phyloP scores from a whole-genome alignment of 1,139 yeast genomes.

The Debaryomyces udenii region DNA sequence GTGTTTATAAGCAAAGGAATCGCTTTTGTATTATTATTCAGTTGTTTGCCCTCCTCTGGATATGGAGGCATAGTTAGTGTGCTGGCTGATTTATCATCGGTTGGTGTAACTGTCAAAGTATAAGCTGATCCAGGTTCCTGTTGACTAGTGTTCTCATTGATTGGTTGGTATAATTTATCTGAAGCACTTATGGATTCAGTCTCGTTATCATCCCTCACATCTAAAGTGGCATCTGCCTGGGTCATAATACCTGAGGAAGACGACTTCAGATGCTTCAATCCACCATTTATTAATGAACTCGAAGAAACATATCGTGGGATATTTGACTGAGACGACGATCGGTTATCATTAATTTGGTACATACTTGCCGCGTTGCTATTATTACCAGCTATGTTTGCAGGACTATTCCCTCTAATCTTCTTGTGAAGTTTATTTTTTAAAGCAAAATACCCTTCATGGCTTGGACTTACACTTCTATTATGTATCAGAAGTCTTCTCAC shows the following conservation, averaged over 20 bases:
- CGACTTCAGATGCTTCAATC: not conserved
- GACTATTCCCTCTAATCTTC: conserved; percentile 10
- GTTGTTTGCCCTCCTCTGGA: not conserved
- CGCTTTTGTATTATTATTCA: too few relatives aligned
- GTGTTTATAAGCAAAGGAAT: conserved; percentile 19
- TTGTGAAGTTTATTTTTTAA: conserved; percentile 14
- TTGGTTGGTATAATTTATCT: conserved; percentile 5
- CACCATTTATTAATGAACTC: conserved; percentile 13
- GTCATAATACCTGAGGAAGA: conserved; percentile 7
- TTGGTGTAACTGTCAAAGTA: conserved; percentile 1
- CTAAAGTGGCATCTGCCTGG: conserved; percentile 6
- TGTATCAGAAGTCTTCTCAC: conserved; percentile 13
- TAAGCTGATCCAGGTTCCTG: conserved; percentile 8
- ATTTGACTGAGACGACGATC: conserved; percentile 4
- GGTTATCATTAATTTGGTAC: conserved; percentile 2
- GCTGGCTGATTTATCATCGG: conserved; percentile 4
- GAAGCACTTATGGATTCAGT: conserved; percentile 1
- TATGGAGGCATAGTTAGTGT: conserved; percentile 2
- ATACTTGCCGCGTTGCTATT: conserved; percentile 4
- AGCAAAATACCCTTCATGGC: conserved; percentile 7
- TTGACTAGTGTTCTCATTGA: conserved; percentile 11
- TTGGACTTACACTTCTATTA: conserved; percentile 18
- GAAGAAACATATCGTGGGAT: conserved; percentile 13
- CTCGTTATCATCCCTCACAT: conserved; percentile 1
- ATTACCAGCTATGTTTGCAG: conserved; percentile 1